Base-by-base conservation (phyloP, 2,329 filamentous ascomycete genomes). In the Colletotrichum cordylinicola region DNA sequence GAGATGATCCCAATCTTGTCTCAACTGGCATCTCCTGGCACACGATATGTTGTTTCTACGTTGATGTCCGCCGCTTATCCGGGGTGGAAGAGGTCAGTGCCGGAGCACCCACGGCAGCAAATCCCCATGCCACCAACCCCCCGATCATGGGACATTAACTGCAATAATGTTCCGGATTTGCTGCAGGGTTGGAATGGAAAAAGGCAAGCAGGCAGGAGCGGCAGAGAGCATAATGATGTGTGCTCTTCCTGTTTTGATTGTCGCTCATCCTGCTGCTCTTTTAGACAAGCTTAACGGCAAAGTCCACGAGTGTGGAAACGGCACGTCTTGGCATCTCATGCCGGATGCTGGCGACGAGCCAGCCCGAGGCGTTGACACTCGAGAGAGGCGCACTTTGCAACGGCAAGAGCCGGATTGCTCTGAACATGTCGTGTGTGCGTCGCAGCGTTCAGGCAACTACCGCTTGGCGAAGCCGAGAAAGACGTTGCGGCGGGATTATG, bases 101-200 rank as follows among this genome's bases (percentile, higher is more conserved):
- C 39, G 39, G 39, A 73, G 33, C 37, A 58, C 15, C 48, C 39
- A 70, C 48, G 4, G 67, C 24, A 66, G 35, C 37, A 66, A 60
- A 62, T 16, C 37, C 33, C 21, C 18, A 27, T 37, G 12, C 43
- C 29, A 3, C 43, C 67, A 55, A 43, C 24, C 52, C 69, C 69
- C 62, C 43, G 70, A 74, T 66, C 48, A 70, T 64, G 74, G 74
- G 68, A 56, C 72, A 67, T 72, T 62, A 55, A 67, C 29, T 67
- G 68, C 70, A 58, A 69, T 69, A 74, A 77, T 77, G 72, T 77
- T 76, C 77, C 77, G 77, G 77, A 77, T 77, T 76, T 76, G n/a
- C 77, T 72, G 52, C 77, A 78, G 77, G 75, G 76, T 72, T 74
- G 18, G 37, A 15, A 31, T 10, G 37, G 37, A 9, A 37, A 37